Evolutionary conservation across 768 basidiomycete species (phyloP).

Genomic region (Podaxis pistillaris): DNA sequence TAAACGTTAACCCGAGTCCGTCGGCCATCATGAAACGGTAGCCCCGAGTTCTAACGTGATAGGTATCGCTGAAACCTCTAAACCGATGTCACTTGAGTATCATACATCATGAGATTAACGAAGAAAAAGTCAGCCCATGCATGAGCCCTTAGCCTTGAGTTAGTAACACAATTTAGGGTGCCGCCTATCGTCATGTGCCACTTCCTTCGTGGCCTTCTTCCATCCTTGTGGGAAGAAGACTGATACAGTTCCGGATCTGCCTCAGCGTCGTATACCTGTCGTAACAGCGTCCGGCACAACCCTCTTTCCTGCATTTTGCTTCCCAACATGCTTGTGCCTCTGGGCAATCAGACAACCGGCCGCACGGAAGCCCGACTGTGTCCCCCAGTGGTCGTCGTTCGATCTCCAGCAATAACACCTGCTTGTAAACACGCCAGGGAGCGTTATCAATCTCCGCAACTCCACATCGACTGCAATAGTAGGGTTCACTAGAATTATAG

Average conservation of each 20-base stretch:
- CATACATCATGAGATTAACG: no score
- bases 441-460: conserved; percentile 51
- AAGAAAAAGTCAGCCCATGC: no score
- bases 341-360: conserved; percentile 53
- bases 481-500: conserved; percentile 26
- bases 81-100: no score
- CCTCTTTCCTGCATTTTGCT: conserved; percentile 47
- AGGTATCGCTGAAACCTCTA: no score
- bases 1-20: no score
- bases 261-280: conserved; percentile 57
- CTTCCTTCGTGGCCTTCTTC: conserved; percentile 17
- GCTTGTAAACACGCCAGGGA: conserved; percentile 62
- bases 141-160: no score
- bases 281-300: conserved; percentile 56
- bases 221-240: conserved; percentile 43
- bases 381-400: conserved; percentile 61
- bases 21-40: no score
- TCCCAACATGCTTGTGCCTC: conserved; percentile 64
- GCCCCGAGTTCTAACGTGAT: no score
- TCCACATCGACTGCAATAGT: conserved; percentile 55
- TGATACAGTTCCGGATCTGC: conserved; percentile 57
- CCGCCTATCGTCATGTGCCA: no score
- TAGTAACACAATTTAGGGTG: no score
- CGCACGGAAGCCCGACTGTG: conserved; percentile 37
- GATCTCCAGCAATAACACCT: conserved; percentile 54